These are phyloP conservation scores for Beauveria caledonica DNA, from an alignment of 2,329 filamentous ascomycete genomes.

Conservation along the genomic window DNA sequence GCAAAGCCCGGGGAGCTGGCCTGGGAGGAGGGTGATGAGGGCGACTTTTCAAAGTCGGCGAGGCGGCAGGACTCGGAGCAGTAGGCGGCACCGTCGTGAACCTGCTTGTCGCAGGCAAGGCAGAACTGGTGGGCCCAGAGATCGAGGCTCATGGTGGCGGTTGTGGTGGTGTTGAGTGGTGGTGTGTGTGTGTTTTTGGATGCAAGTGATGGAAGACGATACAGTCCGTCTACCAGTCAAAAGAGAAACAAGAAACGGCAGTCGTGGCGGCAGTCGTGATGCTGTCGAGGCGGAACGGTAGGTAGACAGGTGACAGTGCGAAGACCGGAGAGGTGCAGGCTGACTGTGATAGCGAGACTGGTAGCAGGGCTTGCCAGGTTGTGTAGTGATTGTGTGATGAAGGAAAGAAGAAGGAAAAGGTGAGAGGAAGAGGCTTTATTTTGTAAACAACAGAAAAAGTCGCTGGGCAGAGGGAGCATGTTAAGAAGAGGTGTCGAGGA, in stretches of 20 bases:
- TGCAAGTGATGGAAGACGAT: too few species aligned
- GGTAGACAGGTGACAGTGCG: background rate
- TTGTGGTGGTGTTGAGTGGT: slow-evolving; percentile 15
- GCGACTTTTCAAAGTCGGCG: slow-evolving; percentile 71
- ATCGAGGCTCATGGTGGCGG: slow-evolving; percentile 44
- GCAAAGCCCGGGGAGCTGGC: slow-evolving; percentile 48
- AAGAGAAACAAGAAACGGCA: background rate
- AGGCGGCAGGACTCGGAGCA: slow-evolving; percentile 89
- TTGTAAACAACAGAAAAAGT: background rate
- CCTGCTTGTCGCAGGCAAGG: slow-evolving; percentile 75
- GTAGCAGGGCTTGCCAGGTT: background rate
- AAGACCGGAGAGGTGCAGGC: background rate
- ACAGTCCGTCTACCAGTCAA: background rate
- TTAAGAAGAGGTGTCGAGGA: background rate
- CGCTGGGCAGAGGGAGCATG: background rate
- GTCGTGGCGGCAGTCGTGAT: slow-evolving; percentile 1
- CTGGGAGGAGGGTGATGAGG: slow-evolving; percentile 45
- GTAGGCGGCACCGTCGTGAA: slow-evolving; percentile 70
- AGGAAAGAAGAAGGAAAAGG: background rate
- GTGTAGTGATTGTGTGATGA: background rate
- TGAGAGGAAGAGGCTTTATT: background rate
- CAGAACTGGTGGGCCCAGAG: slow-evolving; percentile 87
- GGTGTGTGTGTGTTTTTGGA: background rate
- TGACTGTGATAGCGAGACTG: background rate
- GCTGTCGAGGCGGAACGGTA: background rate